phyloP scores from a whole-genome alignment of 305 asterid species.

The Lippia alba region DNA sequence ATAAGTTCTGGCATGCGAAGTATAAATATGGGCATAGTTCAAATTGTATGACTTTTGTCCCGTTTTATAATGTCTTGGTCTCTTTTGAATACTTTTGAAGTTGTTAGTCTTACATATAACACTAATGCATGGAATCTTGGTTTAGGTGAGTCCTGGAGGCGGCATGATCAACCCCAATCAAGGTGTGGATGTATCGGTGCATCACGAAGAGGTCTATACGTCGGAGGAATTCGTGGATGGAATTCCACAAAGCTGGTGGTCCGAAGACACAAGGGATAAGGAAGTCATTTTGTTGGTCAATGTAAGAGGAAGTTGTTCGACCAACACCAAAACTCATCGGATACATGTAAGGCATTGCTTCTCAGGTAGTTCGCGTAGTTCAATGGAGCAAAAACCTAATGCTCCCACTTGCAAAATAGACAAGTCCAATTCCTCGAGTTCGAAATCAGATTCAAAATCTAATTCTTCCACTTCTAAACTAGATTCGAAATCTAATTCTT shows the following conservation, averaged over 20 bases:
- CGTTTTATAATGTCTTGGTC: too few species aligned
- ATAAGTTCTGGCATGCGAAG: too few species aligned
- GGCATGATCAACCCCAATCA: constrained; percentile 80
- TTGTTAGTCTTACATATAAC: not conserved
- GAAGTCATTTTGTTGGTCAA: constrained; percentile 69
- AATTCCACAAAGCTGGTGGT: constrained; percentile 87
- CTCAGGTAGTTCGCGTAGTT: constrained; percentile 38
- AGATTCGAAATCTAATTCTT: constrained; percentile 49
- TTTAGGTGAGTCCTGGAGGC: constrained; percentile 81
- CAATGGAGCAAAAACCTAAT: constrained; percentile 42
- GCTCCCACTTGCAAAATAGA: not conserved
- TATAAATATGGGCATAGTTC: too few species aligned
- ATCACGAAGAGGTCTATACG: constrained; percentile 71
- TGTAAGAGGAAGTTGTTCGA: constrained; percentile 63
- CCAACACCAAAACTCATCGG: constrained; percentile 53
- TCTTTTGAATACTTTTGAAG: too few species aligned
- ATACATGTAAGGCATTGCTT: constrained; percentile 57
- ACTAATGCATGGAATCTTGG: not conserved
- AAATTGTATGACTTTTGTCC: too few species aligned
- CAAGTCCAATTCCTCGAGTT: not conserved
- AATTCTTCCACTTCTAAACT: not conserved
- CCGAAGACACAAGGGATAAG: constrained; percentile 81
- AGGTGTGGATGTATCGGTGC: constrained; percentile 63
- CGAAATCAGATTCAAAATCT: not conserved
- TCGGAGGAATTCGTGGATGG: constrained; percentile 71